phyloP scores from a whole-genome alignment of 1,284 basidiomycete genomes.

The Ganoderma multipileum region DNA sequence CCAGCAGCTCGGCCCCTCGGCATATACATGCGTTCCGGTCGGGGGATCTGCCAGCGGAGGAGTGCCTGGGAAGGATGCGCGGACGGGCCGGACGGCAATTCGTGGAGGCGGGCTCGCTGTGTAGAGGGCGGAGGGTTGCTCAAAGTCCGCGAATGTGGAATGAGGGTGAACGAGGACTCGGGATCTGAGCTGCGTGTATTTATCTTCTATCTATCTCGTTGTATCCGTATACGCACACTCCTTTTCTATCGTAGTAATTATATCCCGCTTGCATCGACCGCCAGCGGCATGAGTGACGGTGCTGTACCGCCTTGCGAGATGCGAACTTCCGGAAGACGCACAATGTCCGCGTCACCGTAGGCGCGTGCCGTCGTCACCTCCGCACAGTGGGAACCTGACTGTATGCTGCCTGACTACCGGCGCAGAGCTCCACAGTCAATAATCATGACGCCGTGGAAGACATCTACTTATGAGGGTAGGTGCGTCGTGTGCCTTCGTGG shows the following conservation, averaged over 20 bases:
- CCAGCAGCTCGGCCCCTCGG: background rate
- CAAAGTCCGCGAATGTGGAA: background rate
- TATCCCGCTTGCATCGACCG: background rate
- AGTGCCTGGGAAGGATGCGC: background rate
- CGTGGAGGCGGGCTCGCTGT: background rate
- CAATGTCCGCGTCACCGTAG: background rate
- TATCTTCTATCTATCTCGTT: background rate
- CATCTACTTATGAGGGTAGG: background rate
- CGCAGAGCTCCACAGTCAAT: background rate
- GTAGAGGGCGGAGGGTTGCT: background rate
- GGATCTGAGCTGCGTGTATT: background rate
- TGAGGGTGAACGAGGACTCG: background rate
- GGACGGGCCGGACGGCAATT: background rate
- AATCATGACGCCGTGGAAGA: background rate
- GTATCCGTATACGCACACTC: background rate
- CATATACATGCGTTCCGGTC: background rate
- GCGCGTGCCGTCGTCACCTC: background rate
- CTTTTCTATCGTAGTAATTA: background rate
- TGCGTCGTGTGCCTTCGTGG: background rate
- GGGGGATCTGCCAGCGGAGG: background rate
- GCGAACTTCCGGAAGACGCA: background rate
- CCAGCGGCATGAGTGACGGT: background rate
- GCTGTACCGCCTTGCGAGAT: background rate
- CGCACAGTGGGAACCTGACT: background rate
- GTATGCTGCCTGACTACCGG: constrained; percentile 1